A percentile compares a stretch with the other conserved stretches of the same genome.
Conservation (phyloP, 345 rosid genomes). For the Citrus cavaleriei region DNA sequence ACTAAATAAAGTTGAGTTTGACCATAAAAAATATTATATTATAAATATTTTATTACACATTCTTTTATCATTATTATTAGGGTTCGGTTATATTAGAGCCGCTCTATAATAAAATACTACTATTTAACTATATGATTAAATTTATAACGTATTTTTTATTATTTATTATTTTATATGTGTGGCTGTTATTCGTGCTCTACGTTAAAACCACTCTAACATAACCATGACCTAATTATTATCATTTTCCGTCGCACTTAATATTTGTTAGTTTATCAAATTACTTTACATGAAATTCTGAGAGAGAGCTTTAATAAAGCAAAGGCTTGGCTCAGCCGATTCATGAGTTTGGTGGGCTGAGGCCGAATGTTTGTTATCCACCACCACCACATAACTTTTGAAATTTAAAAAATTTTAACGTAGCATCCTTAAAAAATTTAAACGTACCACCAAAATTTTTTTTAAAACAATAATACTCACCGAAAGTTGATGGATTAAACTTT, state of each 20-base stretch:
- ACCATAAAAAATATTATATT: accelerated
- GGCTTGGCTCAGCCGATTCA: not conserved
- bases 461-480: not conserved
- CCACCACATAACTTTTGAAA: not conserved
- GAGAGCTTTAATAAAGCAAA: not conserved
- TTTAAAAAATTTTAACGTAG: not conserved
- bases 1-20: not conserved
- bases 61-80: too few species aligned
- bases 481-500: not conserved
- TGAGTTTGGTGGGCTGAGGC: not conserved
- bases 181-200: accelerated
- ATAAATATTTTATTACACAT: too few species aligned
- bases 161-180: accelerated
- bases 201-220: too few species aligned
- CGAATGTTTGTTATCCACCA: not conserved
- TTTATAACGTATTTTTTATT: too few species aligned
- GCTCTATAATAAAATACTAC: accelerated
- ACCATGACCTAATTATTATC: too few species aligned
- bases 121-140: too few species aligned
- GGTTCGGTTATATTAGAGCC: accelerated
- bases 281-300: not conserved
- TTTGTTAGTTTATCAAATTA: not conserved
- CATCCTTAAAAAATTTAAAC: not conserved
- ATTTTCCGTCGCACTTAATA: too few species aligned
- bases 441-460: not conserved